A percentile compares a stretch with the other conserved stretches of the same genome.
phyloP scores from a whole-genome alignment of 2,329 filamentous ascomycete species.

The Pseudogymnoascus destructans region DNA sequence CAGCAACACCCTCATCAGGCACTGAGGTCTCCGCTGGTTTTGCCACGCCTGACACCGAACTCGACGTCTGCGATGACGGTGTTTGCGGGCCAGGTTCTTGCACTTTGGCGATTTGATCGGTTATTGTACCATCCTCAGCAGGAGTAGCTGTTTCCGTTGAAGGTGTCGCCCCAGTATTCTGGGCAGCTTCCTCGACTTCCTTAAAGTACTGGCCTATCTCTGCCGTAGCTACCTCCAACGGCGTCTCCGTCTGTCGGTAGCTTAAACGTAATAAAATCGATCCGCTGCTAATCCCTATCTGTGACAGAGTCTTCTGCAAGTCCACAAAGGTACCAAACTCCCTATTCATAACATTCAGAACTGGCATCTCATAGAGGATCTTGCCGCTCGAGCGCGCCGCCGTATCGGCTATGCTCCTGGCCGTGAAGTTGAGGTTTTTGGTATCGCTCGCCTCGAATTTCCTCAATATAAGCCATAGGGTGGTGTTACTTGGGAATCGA shows the following conservation, averaged over 20 bases:
- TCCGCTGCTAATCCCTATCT: conserved; percentile 77
- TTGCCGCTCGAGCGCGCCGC: conserved; percentile 49
- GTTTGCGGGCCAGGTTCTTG: conserved; percentile 1
- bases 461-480: conserved; percentile 78
- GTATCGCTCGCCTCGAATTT: conserved; percentile 69
- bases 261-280: conserved; percentile 65
- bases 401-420: conserved; percentile 57
- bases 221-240: conserved; percentile 72
- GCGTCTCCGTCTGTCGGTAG: conserved; percentile 63
- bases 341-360: conserved; percentile 70
- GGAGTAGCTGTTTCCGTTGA: conserved; percentile 13
- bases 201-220: conserved; percentile 68
- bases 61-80: conserved; percentile 8
- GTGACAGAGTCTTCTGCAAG: conserved; percentile 76
- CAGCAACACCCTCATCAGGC: conserved; percentile 16
- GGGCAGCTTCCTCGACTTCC: conserved; percentile 13
- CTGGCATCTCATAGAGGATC: conserved; percentile 77
- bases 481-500: conserved; percentile 79
- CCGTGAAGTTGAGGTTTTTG: conserved; percentile 66
- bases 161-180: neutral
- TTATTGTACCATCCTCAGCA: conserved; percentile 13
- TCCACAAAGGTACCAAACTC: conserved; percentile 66
- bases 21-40: conserved; percentile 12
- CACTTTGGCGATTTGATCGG: conserved; percentile 11
- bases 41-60: conserved; percentile 1